These are phyloP conservation scores for Rossbeevera mucosa DNA, from an alignment of 768 basidiomycete genomes.

Conservation along the genomic window DNA sequence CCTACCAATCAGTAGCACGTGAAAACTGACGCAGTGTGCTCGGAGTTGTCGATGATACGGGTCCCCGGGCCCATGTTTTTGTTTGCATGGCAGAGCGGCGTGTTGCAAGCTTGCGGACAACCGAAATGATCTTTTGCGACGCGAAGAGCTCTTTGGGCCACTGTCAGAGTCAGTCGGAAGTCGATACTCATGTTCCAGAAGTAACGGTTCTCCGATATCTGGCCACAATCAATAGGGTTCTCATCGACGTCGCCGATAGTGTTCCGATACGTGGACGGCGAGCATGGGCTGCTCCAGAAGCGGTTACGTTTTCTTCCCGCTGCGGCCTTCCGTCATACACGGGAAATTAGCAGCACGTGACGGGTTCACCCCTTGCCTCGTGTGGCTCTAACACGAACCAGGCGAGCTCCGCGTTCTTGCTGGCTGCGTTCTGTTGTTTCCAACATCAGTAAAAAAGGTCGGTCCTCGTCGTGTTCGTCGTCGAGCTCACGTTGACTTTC, in stretches of 20 bases:
- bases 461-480: constrained; percentile 1
- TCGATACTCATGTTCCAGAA: not conserved
- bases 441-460: constrained; percentile 24
- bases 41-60: not conserved
- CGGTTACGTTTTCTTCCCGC: no score
- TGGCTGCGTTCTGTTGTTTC: constrained; percentile 20
- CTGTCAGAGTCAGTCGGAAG: not conserved
- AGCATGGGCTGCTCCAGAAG: no score
- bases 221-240: not conserved
- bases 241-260: no score
- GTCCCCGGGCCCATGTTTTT: not conserved
- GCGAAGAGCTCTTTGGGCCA: not conserved
- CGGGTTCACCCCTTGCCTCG: no score
- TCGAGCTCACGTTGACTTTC: constrained; percentile 2
- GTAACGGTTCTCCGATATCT: not conserved
- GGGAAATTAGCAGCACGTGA: no score
- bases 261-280: no score
- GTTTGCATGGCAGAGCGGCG: not conserved
- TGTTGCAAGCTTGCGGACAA: not conserved
- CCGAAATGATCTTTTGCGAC: not conserved
- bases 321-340: no score
- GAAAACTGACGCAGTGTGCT: not conserved
- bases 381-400: constrained; percentile 24
- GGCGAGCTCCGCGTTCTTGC: constrained; percentile 20
- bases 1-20: not conserved